A percentile compares a stretch with the other conserved stretches of the same genome.
Evolutionary conservation across 2,329 filamentous ascomycete species (phyloP).

Genomic region (Leptographium lundbergii): DNA sequence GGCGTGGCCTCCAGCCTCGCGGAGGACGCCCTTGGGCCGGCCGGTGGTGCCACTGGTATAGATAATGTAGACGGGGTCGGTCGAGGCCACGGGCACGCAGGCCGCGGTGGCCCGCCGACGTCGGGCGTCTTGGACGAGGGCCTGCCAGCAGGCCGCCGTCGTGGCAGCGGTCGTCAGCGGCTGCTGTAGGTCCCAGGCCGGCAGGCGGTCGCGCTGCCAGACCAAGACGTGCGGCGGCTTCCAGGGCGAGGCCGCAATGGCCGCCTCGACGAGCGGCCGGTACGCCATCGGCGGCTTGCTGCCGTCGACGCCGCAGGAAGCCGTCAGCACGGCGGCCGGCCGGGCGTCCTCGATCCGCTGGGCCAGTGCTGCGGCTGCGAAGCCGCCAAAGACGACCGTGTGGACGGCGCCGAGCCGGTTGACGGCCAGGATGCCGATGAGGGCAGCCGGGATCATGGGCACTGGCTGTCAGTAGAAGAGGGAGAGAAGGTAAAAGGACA

Average conservation of each 20-base stretch:
- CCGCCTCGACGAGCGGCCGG: slow-evolving; percentile 61
- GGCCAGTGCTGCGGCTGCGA: slow-evolving; percentile 67
- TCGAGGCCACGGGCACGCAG: slow-evolving; percentile 66
- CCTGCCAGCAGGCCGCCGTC: slow-evolving; percentile 47
- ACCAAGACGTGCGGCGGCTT: slow-evolving; percentile 65
- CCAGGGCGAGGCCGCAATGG: slow-evolving; percentile 51
- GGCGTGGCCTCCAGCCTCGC: slow-evolving; percentile 76
- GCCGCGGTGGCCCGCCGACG: slow-evolving; percentile 55
- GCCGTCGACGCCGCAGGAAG: slow-evolving; percentile 86
- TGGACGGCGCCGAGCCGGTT: slow-evolving; percentile 78
- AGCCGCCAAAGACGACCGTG: slow-evolving; percentile 86
- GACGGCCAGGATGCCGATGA: slow-evolving; percentile 77
- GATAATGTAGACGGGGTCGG: slow-evolving; percentile 78
- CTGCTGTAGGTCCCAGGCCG: slow-evolving; percentile 57
- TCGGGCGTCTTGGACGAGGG: slow-evolving; percentile 57
- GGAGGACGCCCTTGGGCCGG: slow-evolving; percentile 67
- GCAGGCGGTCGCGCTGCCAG: slow-evolving; percentile 64
- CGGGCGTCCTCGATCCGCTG: slow-evolving; percentile 78
- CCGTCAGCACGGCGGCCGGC: slow-evolving; percentile 68
- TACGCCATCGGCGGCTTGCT: slow-evolving; percentile 70
- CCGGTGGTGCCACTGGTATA: slow-evolving; percentile 81
- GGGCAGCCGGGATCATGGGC: slow-evolving; percentile 86
- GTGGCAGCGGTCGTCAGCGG: slow-evolving; percentile 22
- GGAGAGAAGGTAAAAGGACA: not conserved
- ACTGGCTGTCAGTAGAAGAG: slow-evolving; percentile 32